Evolutionary conservation across 2,329 filamentous ascomycete genomes (phyloP).

Genomic region (Corniculantispora saksenae): DNA sequence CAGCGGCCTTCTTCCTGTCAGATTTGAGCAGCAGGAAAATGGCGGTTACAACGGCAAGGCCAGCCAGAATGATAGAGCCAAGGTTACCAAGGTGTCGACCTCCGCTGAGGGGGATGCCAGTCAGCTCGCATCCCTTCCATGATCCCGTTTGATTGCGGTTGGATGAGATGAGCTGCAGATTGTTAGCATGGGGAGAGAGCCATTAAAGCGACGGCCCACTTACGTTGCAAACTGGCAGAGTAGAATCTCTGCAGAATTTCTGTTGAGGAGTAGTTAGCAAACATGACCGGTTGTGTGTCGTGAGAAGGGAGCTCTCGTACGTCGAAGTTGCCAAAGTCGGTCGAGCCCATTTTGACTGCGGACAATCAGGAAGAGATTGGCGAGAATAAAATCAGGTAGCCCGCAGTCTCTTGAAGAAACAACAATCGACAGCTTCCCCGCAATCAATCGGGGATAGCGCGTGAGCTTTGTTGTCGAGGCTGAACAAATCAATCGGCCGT

Average conservation of each 20-base stretch:
- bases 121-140: slow-evolving; percentile 72
- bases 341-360: slow-evolving; percentile 56
- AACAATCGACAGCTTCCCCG: not conserved
- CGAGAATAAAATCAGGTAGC: not conserved
- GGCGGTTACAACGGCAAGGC: slow-evolving; percentile 70
- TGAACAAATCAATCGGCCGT: slow-evolving; percentile 11
- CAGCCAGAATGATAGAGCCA: slow-evolving; percentile 86
- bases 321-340: slow-evolving; percentile 62
- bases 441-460: slow-evolving; percentile 2
- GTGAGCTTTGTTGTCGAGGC: slow-evolving; percentile 3
- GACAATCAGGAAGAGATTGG: slow-evolving; percentile 21
- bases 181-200: slow-evolving; percentile 14
- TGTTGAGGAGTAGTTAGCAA: slow-evolving; percentile 37
- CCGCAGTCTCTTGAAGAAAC: not conserved
- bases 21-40: slow-evolving; percentile 74
- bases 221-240: slow-evolving; percentile 83
- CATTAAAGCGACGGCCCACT: slow-evolving; percentile 35
- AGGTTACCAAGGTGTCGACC: slow-evolving; percentile 75
- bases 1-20: slow-evolving; percentile 87
- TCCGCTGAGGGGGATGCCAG: slow-evolving; percentile 70
- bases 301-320: slow-evolving; percentile 37
- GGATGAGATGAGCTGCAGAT: slow-evolving; percentile 62
- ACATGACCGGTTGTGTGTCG: slow-evolving; percentile 19
- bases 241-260: slow-evolving; percentile 83
- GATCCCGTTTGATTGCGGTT: slow-evolving; percentile 59